These are phyloP conservation scores for Penicillium sp. DNA, from an alignment of 2,329 filamentous ascomycete species.

Conservation along the genomic window DNA sequence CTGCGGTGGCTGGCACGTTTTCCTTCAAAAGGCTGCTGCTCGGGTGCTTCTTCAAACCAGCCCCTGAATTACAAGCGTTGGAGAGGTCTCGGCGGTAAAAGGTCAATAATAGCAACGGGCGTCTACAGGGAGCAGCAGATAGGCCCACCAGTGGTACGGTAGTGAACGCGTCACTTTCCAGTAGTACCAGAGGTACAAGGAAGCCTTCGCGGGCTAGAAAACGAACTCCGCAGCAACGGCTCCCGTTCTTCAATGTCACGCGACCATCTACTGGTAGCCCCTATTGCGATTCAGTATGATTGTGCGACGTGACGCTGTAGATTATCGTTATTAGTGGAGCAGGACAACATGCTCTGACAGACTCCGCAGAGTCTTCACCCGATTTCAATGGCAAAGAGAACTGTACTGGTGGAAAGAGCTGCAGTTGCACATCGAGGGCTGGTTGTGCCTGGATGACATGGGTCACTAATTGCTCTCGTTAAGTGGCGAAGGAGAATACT, in stretches of 20 bases:
- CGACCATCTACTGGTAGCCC: slow-evolving; percentile 6
- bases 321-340: not conserved
- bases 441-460: not conserved
- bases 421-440: not conserved
- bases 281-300: not conserved
- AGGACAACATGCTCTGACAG: not conserved
- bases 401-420: not conserved
- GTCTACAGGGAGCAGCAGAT: not conserved
- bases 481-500: not conserved
- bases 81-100: not conserved
- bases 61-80: not conserved
- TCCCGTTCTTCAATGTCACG: slow-evolving; percentile 7
- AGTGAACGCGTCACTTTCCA: not conserved
- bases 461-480: not conserved
- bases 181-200: not conserved
- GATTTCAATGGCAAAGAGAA: not conserved
- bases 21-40: not conserved
- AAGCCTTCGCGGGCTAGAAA: not conserved
- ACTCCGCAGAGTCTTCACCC: not conserved
- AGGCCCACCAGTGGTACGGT: not conserved
- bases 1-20: not conserved
- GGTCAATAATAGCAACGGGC: not conserved
- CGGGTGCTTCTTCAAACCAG: not conserved
- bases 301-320: not conserved
- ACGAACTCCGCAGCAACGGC: slow-evolving; percentile 1